Percentiles rank a stretch among this genome's conserved stretches.
Conservation (phyloP, 345 rosid genomes). For the Hypericum perforatum region DNA sequence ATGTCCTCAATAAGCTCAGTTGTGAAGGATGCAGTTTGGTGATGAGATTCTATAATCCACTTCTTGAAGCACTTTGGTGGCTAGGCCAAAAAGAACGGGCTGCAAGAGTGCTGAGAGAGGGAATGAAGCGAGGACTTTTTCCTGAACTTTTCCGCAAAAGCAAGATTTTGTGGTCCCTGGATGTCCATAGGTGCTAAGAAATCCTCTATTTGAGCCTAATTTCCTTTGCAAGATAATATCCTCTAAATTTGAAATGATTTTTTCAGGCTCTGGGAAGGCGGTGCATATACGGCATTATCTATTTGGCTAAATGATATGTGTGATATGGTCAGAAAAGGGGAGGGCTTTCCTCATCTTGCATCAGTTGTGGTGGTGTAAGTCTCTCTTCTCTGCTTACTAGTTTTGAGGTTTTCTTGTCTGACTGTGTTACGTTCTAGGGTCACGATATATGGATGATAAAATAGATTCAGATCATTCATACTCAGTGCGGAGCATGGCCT, state of each 20-base stretch:
- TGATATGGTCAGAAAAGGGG: slow-evolving; percentile 40
- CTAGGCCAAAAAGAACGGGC: slow-evolving; percentile 83
- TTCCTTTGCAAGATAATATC: slow-evolving; percentile 12
- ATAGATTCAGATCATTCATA: no score
- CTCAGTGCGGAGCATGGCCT: no score
- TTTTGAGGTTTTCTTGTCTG: no score
- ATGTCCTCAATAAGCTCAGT: slow-evolving; percentile 70
- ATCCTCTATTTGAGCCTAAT: slow-evolving; percentile 5
- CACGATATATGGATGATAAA: no score
- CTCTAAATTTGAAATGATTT: slow-evolving; percentile 16
- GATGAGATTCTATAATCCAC: slow-evolving; percentile 79
- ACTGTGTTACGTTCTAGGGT: no score
- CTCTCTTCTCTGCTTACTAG: background rate
- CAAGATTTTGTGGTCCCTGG: slow-evolving; percentile 81
- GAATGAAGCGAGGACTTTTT: slow-evolving; percentile 72
- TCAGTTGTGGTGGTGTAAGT: slow-evolving; percentile 77
- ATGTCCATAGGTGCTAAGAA: slow-evolving; percentile 67
- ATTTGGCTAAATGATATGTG: slow-evolving; percentile 66
- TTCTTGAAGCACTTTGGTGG: slow-evolving; percentile 96
- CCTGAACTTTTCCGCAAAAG: slow-evolving; percentile 82
- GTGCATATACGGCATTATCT: slow-evolving; percentile 61
- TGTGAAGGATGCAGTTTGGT: slow-evolving; percentile 89
- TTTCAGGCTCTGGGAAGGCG: slow-evolving; percentile 89
- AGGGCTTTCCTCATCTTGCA: slow-evolving; percentile 77
- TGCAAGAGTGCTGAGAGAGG: slow-evolving; percentile 71